Base-by-base conservation (phyloP, 176 grass and related monocot species). In the Bromus sterilis region DNA sequence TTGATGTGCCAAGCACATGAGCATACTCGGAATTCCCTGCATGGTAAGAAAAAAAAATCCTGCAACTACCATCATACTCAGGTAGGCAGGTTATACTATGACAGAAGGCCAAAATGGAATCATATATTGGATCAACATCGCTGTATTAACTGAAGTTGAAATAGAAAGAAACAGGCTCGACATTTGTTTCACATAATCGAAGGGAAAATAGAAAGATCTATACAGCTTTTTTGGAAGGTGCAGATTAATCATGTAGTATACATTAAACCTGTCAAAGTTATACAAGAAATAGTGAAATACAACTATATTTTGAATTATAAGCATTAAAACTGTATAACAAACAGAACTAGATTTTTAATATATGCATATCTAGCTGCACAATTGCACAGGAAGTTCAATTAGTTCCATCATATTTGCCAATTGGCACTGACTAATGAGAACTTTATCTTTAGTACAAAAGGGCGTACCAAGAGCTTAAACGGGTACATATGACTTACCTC, bases 401-500 rank as follows among this genome's bases (percentile, higher is more conserved):
- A 42, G 28, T 35, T 41, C 7, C 21, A 82, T 56, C 7, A 68
- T 62, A 80, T 23, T 66, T 74, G 21, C 23, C 21, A 66, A 23
- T 15, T 49, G 46, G 24, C n/a, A 80, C 59, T 40, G 18, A 60
- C 32, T 74, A 83, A 12, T 58, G 20, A 56, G 24, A 56, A 36
- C 20, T 29, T 79, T 63, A 71, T 82, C 30, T 77, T 73, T 80
- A 11, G 21, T 28, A 43, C 24, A 55, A 66, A 87, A 80, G 51
- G 4, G n/a, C 48, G 76, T 53, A 15, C 3, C 9, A 49, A 57
- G 35, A 59, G 40, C 26, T 76, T 51, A 15, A 62, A 79, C 16
- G 40, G 58, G 13, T 71, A 68, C 14, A 56, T 30, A 82, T 82
- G 28, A 56, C 85, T 86, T 80, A 71, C 96, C 88, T 98, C 88